Evolutionary conservation across 768 basidiomycete species (phyloP).

Genomic region (Boletus rufocinnamomeus): DNA sequence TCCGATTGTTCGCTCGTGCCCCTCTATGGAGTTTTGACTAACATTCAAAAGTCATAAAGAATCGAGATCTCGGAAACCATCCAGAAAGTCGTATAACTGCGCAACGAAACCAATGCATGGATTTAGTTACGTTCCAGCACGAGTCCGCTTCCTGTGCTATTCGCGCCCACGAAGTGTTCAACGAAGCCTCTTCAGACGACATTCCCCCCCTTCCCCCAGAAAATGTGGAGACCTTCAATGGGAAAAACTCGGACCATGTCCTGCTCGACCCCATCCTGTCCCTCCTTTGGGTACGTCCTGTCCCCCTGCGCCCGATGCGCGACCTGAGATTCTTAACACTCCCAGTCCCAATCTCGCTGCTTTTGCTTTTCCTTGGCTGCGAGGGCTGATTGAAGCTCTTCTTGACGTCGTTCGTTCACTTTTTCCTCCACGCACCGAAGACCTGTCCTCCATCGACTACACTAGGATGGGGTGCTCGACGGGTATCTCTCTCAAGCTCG

Average conservation of each 20-base stretch:
- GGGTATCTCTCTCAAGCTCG: neutral
- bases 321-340: neutral
- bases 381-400: neutral
- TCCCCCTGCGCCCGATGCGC: neutral
- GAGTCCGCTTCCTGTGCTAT: neutral
- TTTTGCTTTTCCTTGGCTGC: constrained; percentile 9
- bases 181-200: neutral
- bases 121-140: neutral
- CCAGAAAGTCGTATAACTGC: neutral
- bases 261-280: neutral
- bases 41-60: neutral
- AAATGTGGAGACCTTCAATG: neutral
- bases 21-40: neutral
- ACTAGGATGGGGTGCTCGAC: neutral
- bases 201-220: neutral
- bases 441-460: neutral
- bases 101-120: neutral
- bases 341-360: neutral
- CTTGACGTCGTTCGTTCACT: neutral
- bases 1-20: neutral
- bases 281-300: neutral
- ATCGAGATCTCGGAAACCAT: neutral
- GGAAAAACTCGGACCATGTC: neutral
- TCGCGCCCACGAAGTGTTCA: neutral
- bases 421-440: neutral